phyloP scores from a whole-genome alignment of 768 basidiomycete species.

The Boletales sp. region DNA sequence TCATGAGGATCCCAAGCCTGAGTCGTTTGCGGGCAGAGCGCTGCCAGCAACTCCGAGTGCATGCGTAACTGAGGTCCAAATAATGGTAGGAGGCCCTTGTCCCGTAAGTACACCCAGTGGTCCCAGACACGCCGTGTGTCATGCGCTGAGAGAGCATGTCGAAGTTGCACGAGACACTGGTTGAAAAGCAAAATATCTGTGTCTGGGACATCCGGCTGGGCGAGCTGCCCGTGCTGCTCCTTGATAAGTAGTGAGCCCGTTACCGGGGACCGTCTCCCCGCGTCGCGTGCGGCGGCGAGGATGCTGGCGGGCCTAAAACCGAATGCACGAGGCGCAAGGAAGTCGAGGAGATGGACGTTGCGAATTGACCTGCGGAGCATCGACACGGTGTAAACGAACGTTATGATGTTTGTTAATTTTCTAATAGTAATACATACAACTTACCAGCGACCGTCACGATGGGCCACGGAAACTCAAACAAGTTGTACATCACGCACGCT shows the following conservation, averaged over 20 bases:
- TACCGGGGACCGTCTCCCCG: background rate
- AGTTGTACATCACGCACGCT: constrained; percentile 85
- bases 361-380: constrained; percentile 29
- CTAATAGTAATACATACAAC: background rate
- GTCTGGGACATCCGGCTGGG: constrained; percentile 19
- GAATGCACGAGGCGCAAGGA: constrained; percentile 38
- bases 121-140: constrained; percentile 30
- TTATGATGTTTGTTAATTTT: constrained; percentile 3
- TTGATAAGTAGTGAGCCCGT: constrained; percentile 2
- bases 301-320: constrained; percentile 17
- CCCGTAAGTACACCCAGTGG: constrained; percentile 43
- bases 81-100: constrained; percentile 41
- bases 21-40: constrained; percentile 21
- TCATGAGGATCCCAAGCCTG: constrained; percentile 27
- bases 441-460: constrained; percentile 32
- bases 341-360: constrained; percentile 35
- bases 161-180: constrained; percentile 35
- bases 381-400: background rate
- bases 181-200: constrained; percentile 35
- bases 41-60: constrained; percentile 36
- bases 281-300: constrained; percentile 6
- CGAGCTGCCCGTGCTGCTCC: constrained; percentile 4
- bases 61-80: constrained; percentile 43
- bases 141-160: constrained; percentile 32
- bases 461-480: constrained; percentile 85